Conservation (phyloP, 768 basidiomycete genomes). For the Amanita rubescens region DNA sequence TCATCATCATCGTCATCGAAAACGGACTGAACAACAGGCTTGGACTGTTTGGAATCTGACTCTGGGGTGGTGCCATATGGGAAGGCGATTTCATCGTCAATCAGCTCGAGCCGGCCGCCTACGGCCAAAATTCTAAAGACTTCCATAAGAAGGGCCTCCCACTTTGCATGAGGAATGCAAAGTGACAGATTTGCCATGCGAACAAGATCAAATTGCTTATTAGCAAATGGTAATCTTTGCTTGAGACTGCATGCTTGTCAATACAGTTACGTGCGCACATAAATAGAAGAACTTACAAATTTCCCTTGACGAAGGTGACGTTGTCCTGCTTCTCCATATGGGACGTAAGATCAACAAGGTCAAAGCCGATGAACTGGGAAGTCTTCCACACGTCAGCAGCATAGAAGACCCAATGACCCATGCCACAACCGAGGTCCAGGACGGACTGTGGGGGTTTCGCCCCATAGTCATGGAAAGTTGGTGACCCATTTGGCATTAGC, state of each 20-base stretch:
- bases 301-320: slow-evolving; percentile 48
- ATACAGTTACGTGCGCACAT: not conserved
- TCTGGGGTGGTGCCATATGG: slow-evolving; percentile 35
- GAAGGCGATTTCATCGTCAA: slow-evolving; percentile 67
- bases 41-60: slow-evolving; percentile 8
- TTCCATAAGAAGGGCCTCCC: slow-evolving; percentile 55
- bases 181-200: slow-evolving; percentile 64
- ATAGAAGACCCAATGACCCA: slow-evolving; percentile 59
- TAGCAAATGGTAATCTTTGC: slow-evolving; percentile 52
- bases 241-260: slow-evolving; percentile 35
- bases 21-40: slow-evolving; percentile 7
- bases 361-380: slow-evolving; percentile 56
- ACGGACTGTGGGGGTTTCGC: slow-evolving; percentile 44
- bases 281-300: slow-evolving; percentile 46
- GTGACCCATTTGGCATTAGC: slow-evolving; percentile 44
- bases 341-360: slow-evolving; percentile 45
- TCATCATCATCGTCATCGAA: slow-evolving; percentile 14
- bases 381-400: slow-evolving; percentile 57
- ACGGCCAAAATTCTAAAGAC: slow-evolving; percentile 51
- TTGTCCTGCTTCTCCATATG: slow-evolving; percentile 34
- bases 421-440: slow-evolving; percentile 73
- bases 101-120: slow-evolving; percentile 62
- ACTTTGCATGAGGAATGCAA: slow-evolving; percentile 51
- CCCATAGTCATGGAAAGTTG: slow-evolving; percentile 52
- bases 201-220: slow-evolving; percentile 61